These are phyloP conservation scores for sorghum (Sorghum bicolor) DNA, from an alignment of 176 grass and related monocot genomes.

Conservation along the genomic window Sorghum_bicolor_NCBIv3 NC_012874.2:16125501-16126000, in stretches of 20 bases:
- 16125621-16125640: not conserved
- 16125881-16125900: not conserved
- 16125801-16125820: not conserved
- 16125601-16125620: not conserved
- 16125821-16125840: not conserved
- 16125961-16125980: too few relatives aligned
- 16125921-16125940: too few relatives aligned
- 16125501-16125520: not conserved
- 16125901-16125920: not conserved
- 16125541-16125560: not conserved
- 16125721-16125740: not conserved
- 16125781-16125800: not conserved
- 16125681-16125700: not conserved
- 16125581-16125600: not conserved
- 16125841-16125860: not conserved
- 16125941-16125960: too few relatives aligned
- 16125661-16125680: not conserved
- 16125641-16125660: not conserved
- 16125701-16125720: not conserved
- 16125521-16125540: not conserved
- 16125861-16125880: not conserved
- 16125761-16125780: not conserved
- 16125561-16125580: not conserved
- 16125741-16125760: not conserved
- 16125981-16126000: too few relatives aligned